A percentile compares a stretch with the other conserved stretches of the same genome.
These are phyloP conservation scores for Pyracantha coccinea DNA, from an alignment of 331 rosid genomes.

Conservation along the genomic window DNA sequence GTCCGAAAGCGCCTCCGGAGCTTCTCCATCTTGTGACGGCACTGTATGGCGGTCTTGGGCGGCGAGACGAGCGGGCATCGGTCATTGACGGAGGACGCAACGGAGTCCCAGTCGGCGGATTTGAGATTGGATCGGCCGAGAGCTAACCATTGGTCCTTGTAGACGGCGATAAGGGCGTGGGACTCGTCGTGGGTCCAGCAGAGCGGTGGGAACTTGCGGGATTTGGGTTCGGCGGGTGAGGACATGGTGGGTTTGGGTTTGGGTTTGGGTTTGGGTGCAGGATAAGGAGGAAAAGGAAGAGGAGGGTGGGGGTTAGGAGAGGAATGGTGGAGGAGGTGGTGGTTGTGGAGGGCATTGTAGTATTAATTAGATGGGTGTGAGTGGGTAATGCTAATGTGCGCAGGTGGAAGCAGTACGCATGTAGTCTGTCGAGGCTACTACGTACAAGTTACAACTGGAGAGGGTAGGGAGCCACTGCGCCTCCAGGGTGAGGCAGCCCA, in stretches of 20 bases:
- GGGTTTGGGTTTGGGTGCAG: background rate
- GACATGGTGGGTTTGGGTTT: background rate
- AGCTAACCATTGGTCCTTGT: constrained; percentile 55
- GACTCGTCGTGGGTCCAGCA: constrained; percentile 66
- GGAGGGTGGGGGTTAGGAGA: background rate
- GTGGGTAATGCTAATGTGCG: constrained; percentile 10
- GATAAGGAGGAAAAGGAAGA: background rate
- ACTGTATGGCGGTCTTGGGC: constrained; percentile 66
- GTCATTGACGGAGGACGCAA: constrained; percentile 41
- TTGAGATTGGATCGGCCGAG: constrained; percentile 62
- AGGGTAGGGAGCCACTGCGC: no score
- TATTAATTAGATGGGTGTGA: background rate
- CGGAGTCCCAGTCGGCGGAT: constrained; percentile 66
- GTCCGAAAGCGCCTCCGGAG: constrained; percentile 68
- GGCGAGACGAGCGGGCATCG: constrained; percentile 50
- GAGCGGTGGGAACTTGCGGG: constrained; percentile 32
- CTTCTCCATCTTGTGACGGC: constrained; percentile 84
- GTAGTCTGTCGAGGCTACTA: background rate
- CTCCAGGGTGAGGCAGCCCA: no score
- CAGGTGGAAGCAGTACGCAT: background rate
- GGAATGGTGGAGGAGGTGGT: background rate
- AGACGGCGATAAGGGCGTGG: constrained; percentile 46
- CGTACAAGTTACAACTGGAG: no score
- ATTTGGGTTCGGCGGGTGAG: constrained; percentile 14
- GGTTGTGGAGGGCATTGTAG: background rate